A percentile compares a stretch with the other conserved stretches of the same genome.
phyloP scores from a whole-genome alignment of 345 rosid genomes.

The Limnanthes douglasii region DNA sequence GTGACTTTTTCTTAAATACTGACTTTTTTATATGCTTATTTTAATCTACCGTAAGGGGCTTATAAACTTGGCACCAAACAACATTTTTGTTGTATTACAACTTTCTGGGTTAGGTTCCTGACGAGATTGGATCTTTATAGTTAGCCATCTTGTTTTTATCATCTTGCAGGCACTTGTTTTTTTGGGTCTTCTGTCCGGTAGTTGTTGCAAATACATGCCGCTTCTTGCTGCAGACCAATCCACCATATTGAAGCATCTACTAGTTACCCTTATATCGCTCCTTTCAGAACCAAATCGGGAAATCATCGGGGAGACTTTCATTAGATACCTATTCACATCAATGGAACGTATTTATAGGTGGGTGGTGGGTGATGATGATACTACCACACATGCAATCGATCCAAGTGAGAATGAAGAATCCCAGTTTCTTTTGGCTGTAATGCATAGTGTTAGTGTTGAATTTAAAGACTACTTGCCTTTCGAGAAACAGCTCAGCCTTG shows the following conservation, averaged over 20 bases:
- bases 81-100: too few relatives aligned
- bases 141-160: too few relatives aligned
- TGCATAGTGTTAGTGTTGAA: constrained; percentile 35
- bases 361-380: constrained; percentile 7
- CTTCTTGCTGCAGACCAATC: constrained; percentile 42
- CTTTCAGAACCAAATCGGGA: constrained; percentile 46
- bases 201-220: constrained; percentile 86
- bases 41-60: too few relatives aligned
- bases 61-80: too few relatives aligned
- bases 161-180: constrained; percentile 48
- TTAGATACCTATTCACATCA: constrained; percentile 37
- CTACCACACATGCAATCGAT: constrained; percentile 20
- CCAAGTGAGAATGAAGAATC: constrained; percentile 27
- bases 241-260: constrained; percentile 46
- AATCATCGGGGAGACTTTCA: constrained; percentile 30
- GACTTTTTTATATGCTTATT: too few relatives aligned
- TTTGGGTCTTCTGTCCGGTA: constrained; percentile 58
- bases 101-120: too few relatives aligned
- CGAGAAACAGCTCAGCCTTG: constrained; percentile 61
- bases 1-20: too few relatives aligned
- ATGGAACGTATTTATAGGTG: constrained; percentile 48
- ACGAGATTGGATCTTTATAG: too few relatives aligned
- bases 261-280: constrained; percentile 55
- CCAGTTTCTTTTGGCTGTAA: constrained; percentile 26
- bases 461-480: constrained; percentile 48